Evolutionary conservation across 495 filamentous ascomycete genomes (phyloP).

Genomic region (Chlorociboria aeruginascens): DNA sequence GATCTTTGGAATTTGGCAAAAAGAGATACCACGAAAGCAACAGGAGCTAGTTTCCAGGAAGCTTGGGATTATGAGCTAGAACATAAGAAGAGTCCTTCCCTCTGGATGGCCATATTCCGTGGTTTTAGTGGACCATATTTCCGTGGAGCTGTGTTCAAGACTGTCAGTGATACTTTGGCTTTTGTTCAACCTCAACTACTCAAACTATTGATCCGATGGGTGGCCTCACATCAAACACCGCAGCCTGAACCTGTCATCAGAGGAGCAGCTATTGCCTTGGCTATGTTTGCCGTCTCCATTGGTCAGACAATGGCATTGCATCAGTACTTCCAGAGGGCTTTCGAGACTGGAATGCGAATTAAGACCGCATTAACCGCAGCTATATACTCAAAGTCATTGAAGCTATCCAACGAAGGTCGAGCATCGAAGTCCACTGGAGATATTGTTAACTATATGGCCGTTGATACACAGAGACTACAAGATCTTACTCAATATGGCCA

Average conservation of each 20-base stretch:
- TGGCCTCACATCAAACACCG: conserved; percentile 58
- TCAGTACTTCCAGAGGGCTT: conserved; percentile 93
- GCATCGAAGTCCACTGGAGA: conserved; percentile 89
- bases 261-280: conserved; percentile 78
- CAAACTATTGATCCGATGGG: conserved; percentile 72
- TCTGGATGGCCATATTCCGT: conserved; percentile 87
- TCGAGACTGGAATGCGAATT: conserved; percentile 93
- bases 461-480: conserved; percentile 88
- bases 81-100: conserved; percentile 59
- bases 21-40: conserved; percentile 62
- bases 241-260: conserved; percentile 56
- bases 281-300: conserved; percentile 84
- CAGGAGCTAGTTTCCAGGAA: conserved; percentile 52
- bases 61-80: conserved; percentile 69
- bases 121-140: conserved; percentile 79
- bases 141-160: conserved; percentile 71
- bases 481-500: conserved; percentile 93
- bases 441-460: conserved; percentile 98
- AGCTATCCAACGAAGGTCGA: conserved; percentile 84
- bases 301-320: conserved; percentile 72
- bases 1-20: conserved; percentile 90
- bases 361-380: conserved; percentile 79
- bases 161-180: conserved; percentile 66
- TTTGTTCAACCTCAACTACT: conserved; percentile 91
- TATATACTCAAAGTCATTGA: conserved; percentile 85